Evolutionary conservation across 495 filamentous ascomycete genomes (phyloP).

Genomic region (Halenospora varia): DNA sequence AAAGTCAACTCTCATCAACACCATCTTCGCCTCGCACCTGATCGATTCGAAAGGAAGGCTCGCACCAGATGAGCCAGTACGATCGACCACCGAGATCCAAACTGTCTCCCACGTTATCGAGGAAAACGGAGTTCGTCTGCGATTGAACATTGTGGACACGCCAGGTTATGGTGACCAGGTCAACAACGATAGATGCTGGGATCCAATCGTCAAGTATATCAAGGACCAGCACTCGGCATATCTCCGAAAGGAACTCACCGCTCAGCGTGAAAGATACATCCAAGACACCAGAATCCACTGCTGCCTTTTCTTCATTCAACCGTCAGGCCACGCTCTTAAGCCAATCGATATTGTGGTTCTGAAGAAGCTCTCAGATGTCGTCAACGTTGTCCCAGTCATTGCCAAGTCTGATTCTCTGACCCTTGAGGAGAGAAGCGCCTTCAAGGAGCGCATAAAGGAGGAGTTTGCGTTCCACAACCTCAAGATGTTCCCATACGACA

Average conservation of each 20-base stretch:
- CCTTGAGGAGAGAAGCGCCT: constrained; percentile 88
- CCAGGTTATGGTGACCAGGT: constrained; percentile 98
- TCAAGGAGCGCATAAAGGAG: constrained; percentile 99
- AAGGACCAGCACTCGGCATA: constrained; percentile 99
- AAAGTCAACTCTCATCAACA: constrained; percentile 99
- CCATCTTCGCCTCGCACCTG: constrained; percentile 99
- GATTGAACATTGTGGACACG: constrained; percentile 95
- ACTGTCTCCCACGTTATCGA: constrained; percentile 98
- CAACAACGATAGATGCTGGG: constrained; percentile 99
- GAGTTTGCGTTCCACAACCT: constrained; percentile 99
- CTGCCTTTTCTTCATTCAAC: constrained; percentile 99
- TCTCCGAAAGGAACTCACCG: constrained; percentile 99
- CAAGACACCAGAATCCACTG: constrained; percentile 99
- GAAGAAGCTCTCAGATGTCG: constrained; percentile 97
- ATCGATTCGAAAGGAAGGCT: constrained; percentile 98
- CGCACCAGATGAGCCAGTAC: constrained; percentile 84
- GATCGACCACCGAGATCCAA: constrained; percentile 96
- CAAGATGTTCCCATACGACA: constrained; percentile 99
- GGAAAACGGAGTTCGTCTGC: constrained; percentile 97
- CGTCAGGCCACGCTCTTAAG: constrained; percentile 94
- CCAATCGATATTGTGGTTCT: constrained; percentile 99
- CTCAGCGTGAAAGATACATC: constrained; percentile 98
- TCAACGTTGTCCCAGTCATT: constrained; percentile 98
- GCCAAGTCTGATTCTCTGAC: constrained; percentile 97
- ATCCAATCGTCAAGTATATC: constrained; percentile 99